These are phyloP conservation scores for Juncus effusus DNA, from an alignment of 176 grass and related monocot genomes.

Conservation along the genomic window DNA sequence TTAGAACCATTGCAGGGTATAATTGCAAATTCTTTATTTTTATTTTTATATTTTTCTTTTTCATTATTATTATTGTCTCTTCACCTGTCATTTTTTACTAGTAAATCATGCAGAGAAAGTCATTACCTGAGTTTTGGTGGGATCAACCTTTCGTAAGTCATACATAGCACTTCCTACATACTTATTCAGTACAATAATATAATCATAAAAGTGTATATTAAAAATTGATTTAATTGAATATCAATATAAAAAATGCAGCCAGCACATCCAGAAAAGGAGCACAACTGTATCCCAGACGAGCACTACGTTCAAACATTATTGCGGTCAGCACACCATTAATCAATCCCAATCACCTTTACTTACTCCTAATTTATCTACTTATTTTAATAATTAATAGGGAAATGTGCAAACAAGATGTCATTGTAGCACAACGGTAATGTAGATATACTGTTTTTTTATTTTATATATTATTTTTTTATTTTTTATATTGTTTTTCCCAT, in stretches of 20 bases:
- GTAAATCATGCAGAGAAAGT: slow-evolving; percentile 61
- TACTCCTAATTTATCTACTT: no score
- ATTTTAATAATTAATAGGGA: no score
- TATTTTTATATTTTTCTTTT: background rate
- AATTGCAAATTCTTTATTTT: slow-evolving; percentile 26
- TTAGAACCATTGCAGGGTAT: slow-evolving; percentile 84
- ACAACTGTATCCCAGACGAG: slow-evolving; percentile 99
- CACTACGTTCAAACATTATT: slow-evolving; percentile 99
- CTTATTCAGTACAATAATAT: no score
- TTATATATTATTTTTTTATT: slow-evolving; percentile 25
- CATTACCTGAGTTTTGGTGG: slow-evolving; percentile 92
- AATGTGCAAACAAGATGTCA: no score
- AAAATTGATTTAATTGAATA: no score
- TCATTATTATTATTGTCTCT: slow-evolving; percentile 18
- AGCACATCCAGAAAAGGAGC: slow-evolving; percentile 59
- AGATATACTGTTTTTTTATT: no score
- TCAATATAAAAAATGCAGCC: slow-evolving; percentile 37
- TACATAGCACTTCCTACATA: no score
- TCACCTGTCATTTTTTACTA: slow-evolving; percentile 12
- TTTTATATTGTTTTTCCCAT: background rate
- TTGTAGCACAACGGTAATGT: no score
- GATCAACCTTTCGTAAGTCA: slow-evolving; percentile 96
- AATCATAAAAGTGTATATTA: no score
- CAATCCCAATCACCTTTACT: no score
- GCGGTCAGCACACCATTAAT: slow-evolving; percentile 44